Evolutionary conservation across 805 yeast species (phyloP).

Genomic region (Spathaspora girioi): DNA sequence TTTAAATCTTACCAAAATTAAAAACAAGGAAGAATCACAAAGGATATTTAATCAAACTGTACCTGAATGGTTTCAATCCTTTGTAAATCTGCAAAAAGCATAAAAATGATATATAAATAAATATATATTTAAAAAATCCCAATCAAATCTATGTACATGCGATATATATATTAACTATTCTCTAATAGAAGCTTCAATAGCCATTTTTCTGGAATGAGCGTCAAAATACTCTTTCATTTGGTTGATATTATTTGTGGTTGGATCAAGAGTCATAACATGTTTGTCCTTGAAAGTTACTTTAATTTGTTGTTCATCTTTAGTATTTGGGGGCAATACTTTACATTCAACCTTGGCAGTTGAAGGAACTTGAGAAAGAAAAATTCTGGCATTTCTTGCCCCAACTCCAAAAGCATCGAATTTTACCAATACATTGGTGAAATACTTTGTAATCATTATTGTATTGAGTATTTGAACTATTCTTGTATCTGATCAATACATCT

Average conservation of each 20-base stretch:
- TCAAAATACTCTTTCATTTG: slow-evolving; percentile 71
- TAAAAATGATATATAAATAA: background rate
- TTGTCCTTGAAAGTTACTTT: slow-evolving; percentile 81
- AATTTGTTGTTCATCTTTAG: slow-evolving; percentile 55
- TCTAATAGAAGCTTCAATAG: slow-evolving; percentile 65
- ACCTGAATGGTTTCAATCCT: slow-evolving; percentile 17
- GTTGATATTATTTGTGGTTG: slow-evolving; percentile 47
- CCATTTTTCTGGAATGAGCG: slow-evolving; percentile 76
- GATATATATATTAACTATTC: slow-evolving; percentile 11
- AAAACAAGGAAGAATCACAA: background rate
- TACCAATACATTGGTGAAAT: slow-evolving; percentile 72
- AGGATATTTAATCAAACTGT: slow-evolving; percentile 8
- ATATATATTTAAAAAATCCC: background rate
- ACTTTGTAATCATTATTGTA: slow-evolving; percentile 76
- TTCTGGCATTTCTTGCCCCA: slow-evolving; percentile 76
- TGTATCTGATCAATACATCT: background rate
- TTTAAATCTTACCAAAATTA: background rate
- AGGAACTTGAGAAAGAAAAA: slow-evolving; percentile 77
- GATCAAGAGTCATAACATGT: slow-evolving; percentile 63
- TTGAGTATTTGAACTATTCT: no score
- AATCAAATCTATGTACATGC: slow-evolving; percentile 1
- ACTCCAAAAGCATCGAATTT: slow-evolving; percentile 73
- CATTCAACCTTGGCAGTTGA: slow-evolving; percentile 66
- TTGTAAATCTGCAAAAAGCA: slow-evolving; percentile 1
- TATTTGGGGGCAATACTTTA: slow-evolving; percentile 49